Conservation (phyloP, 371 early-diverging fungal species). For the Mucor plumbeus region DNA sequence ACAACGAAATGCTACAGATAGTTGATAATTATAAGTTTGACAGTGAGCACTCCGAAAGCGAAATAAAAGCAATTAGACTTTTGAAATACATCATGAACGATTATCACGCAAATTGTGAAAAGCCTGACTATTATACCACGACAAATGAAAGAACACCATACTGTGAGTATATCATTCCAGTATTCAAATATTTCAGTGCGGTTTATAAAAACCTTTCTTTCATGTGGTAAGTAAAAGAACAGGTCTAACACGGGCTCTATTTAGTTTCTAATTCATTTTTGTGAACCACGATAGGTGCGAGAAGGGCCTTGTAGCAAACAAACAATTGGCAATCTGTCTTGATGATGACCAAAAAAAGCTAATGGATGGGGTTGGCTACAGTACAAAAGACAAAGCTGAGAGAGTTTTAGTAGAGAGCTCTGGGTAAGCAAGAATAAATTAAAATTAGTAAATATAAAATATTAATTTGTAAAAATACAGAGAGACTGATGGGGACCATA, state of each 20-base stretch:
- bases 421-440: conserved; percentile 19
- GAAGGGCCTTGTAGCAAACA: conserved; percentile 17
- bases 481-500: conserved; percentile 16
- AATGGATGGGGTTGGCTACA: conserved; percentile 26
- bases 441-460: conserved; percentile 2
- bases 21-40: too few relatives aligned
- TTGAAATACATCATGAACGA: too few relatives aligned
- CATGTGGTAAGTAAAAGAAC: conserved; percentile 29
- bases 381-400: conserved; percentile 14
- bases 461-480: conserved; percentile 20
- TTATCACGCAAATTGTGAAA: conserved; percentile 12
- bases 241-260: background rate
- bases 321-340: conserved; percentile 21
- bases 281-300: conserved; percentile 21
- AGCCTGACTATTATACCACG: too few relatives aligned
- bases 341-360: conserved; percentile 20
- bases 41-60: too few relatives aligned
- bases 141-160: conserved; percentile 30
- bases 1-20: too few relatives aligned
- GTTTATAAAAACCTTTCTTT: conserved; percentile 23
- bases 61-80: too few relatives aligned
- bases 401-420: conserved; percentile 21
- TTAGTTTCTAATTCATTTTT: conserved; percentile 10
- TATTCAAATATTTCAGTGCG: conserved; percentile 36
- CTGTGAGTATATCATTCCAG: conserved; percentile 23